Conservation (phyloP, 2,329 filamentous ascomycete genomes). For the Pezicula neosporulosa region DNA sequence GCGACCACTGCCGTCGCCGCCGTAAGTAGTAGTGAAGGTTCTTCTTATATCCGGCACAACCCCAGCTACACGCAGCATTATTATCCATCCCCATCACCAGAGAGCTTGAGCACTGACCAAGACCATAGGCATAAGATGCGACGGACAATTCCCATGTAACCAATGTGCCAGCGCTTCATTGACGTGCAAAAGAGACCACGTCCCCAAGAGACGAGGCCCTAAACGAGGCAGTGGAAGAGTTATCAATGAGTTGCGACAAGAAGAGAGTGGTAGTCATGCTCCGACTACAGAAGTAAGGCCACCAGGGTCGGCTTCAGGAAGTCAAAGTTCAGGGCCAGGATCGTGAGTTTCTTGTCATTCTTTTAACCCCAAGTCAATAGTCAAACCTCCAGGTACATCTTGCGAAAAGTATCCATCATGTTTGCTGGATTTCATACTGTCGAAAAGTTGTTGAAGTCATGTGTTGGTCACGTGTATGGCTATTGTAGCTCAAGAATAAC, state of each 20-base stretch:
- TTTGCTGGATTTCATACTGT: no score
- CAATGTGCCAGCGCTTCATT: slow-evolving; percentile 57
- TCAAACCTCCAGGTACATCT: no score
- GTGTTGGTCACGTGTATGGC: neutral
- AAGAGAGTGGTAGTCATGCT: slow-evolving; percentile 41
- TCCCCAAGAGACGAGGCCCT: slow-evolving; percentile 61
- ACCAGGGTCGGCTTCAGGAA: slow-evolving; percentile 9
- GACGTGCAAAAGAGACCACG: slow-evolving; percentile 61
- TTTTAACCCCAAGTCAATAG: no score
- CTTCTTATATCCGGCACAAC: slow-evolving; percentile 1
- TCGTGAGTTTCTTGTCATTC: neutral
- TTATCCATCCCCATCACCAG: slow-evolving; percentile 4
- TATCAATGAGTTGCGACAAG: slow-evolving; percentile 55
- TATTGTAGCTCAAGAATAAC: no score
- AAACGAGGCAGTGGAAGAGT: slow-evolving; percentile 61
- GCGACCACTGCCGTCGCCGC: slow-evolving; percentile 41
- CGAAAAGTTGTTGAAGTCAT: neutral
- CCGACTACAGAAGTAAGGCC: slow-evolving; percentile 32
- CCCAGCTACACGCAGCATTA: slow-evolving; percentile 8
- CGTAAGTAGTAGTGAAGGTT: slow-evolving; percentile 31
- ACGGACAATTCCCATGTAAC: slow-evolving; percentile 50
- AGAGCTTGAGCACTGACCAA: slow-evolving; percentile 15
- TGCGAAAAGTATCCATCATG: no score
- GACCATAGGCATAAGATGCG: slow-evolving; percentile 39
- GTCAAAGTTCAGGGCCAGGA: slow-evolving; percentile 13